Percentiles rank a stretch among this genome's conserved stretches.
phyloP scores from a whole-genome alignment of 2,329 filamentous ascomycete genomes.

The Geosmithia morbida region DNA sequence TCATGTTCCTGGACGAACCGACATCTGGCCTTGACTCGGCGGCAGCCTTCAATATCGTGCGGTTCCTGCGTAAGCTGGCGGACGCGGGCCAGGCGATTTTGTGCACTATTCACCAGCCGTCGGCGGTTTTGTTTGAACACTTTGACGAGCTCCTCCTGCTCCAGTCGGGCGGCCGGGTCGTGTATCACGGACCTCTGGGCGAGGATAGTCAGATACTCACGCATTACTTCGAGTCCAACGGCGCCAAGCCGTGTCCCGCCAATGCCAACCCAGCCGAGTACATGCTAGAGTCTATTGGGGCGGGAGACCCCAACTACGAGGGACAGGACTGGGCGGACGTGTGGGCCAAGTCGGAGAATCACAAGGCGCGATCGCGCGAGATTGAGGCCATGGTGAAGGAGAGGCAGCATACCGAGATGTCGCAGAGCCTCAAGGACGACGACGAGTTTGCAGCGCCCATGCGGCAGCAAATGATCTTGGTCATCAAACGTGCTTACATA shows the following conservation, averaged over 20 bases:
- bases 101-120: conserved; percentile 47
- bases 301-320: conserved; percentile 44
- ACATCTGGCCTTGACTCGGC: conserved; percentile 43
- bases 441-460: conserved; percentile 51
- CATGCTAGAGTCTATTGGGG: conserved; percentile 44
- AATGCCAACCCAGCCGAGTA: conserved; percentile 39
- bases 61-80: conserved; percentile 46
- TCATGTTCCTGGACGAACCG: conserved; percentile 52
- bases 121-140: conserved; percentile 37
- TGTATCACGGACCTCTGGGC: conserved; percentile 40
- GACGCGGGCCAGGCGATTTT: conserved; percentile 44
- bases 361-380: conserved; percentile 28
- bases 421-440: conserved; percentile 27
- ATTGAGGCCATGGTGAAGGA: conserved; percentile 35
- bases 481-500: conserved; percentile 43
- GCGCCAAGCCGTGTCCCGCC: conserved; percentile 28
- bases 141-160: conserved; percentile 43
- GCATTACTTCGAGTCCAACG: conserved; percentile 36
- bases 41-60: conserved; percentile 45
- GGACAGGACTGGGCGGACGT: conserved; percentile 48
- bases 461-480: conserved; percentile 32
- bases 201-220: conserved; percentile 30
- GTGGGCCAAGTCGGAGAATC: conserved; percentile 40
- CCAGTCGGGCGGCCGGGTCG: conserved; percentile 34
- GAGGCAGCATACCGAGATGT: conserved; percentile 22